Evolutionary conservation across 208 protist genomes (phyloP), one percentile per base, ranked within the genome.

Genomic region (Trypanosoma platydactyli): DNA sequence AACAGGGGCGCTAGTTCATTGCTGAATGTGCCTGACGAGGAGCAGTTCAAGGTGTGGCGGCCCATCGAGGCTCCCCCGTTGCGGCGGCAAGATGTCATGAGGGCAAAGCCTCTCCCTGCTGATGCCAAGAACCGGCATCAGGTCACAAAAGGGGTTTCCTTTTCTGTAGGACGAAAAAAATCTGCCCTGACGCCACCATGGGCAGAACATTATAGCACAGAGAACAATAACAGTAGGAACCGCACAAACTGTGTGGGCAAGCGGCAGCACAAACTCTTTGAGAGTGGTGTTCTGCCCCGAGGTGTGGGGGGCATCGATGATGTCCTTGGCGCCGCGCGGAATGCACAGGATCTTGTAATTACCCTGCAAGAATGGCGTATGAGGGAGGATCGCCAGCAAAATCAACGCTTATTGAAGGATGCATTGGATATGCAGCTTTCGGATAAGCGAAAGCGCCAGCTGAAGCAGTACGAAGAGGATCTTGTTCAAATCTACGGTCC

Each of bases 401-500:
- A 38, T 1, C 78, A 90, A 49, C 54, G 12, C 1, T 27, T 54
- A 6, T 64, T 83, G 22, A 69, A 59, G 18, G 52, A 29, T 1
- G 80, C 78, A 30, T 63, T 90, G n/a, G 84, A 87, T 42, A 44
- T 66, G 33, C 84, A 90, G 68, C 59, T 67, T 12, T 40, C 74
- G 27, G 72, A 75, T 45, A 78, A 79, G n/a, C 67, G 74, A 13
- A 71, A 75, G 64, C 69, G 68, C 16, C 30, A 59, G 13, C 61
- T 84, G 18, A 60, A 68, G 0, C 71, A 76, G 25, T 85, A 85
- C 55, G 76, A 90, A 52, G 76, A 80, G 40, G 84, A 90, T 35
- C 70, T 90, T 12, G 80, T 84, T 33, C 73, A 84, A 44, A 56
- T 84, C 24, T 87, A 73, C 40, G 84, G 80, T 1, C 79, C 76